phyloP scores from a whole-genome alignment of 2,329 filamentous ascomycete genomes.

The Aspergillus quadricinctus region DNA sequence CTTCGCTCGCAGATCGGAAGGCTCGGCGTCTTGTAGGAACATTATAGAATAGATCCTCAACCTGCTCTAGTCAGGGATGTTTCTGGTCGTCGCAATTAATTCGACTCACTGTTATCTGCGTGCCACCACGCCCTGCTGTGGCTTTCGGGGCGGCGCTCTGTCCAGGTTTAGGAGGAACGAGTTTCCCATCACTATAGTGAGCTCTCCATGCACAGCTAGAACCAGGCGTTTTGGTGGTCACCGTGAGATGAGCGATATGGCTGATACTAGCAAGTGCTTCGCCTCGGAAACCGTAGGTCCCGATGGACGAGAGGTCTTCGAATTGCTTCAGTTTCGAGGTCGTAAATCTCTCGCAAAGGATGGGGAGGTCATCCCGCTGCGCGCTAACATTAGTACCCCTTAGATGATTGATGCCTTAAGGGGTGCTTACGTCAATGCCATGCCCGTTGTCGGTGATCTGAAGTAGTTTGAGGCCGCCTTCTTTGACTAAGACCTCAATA shows the following conservation, averaged over 20 bases:
- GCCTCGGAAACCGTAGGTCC: slow-evolving; percentile 95
- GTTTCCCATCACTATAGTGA: slow-evolving; percentile 76
- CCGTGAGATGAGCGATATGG: slow-evolving; percentile 91
- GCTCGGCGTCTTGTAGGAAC: slow-evolving; percentile 81
- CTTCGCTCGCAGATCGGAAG: slow-evolving; percentile 86
- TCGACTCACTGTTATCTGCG: slow-evolving; percentile 73
- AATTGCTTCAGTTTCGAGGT: slow-evolving; percentile 94
- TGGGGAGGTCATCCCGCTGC: slow-evolving; percentile 83
- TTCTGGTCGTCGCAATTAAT: neutral
- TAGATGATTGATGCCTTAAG: neutral
- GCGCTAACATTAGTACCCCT: slow-evolving; percentile 11
- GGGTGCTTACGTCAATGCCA: slow-evolving; percentile 73
- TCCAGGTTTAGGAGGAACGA: slow-evolving; percentile 80
- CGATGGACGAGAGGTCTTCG: slow-evolving; percentile 84
- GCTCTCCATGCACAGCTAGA: slow-evolving; percentile 88
- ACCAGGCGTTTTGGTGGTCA: slow-evolving; percentile 88
- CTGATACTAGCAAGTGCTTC: slow-evolving; percentile 97
- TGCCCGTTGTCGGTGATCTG: slow-evolving; percentile 98
- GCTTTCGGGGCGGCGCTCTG: slow-evolving; percentile 82
- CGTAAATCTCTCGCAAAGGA: slow-evolving; percentile 92
- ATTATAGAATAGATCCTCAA: slow-evolving; percentile 97
- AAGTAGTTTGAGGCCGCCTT: slow-evolving; percentile 87
- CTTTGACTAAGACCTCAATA: slow-evolving; percentile 86
- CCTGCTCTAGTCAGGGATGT: slow-evolving; percentile 34
- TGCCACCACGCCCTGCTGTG: slow-evolving; percentile 80